Conservation (phyloP, 31 red algal genomes). For the Odonthalia washingtoniensis region DNA sequence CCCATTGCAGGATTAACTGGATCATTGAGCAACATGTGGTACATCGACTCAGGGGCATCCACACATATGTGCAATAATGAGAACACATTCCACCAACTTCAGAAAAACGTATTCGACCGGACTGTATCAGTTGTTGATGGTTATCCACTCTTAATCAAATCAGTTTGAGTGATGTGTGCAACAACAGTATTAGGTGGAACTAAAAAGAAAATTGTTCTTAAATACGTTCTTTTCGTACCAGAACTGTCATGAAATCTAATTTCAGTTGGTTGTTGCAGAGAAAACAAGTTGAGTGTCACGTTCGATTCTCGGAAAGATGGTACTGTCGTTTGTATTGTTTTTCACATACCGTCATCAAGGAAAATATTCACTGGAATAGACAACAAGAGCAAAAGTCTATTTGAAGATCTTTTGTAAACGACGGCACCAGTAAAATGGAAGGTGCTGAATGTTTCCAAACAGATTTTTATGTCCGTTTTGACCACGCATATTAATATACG, state of each 20-base stretch:
- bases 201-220: not conserved
- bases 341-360: not conserved
- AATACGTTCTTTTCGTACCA: not conserved
- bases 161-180: not conserved
- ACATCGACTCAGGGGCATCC: constrained; percentile 31
- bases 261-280: not conserved
- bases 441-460: not conserved
- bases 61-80: constrained; percentile 35
- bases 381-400: not conserved
- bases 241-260: constrained; percentile 17
- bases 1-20: not conserved
- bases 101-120: not conserved
- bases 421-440: not conserved
- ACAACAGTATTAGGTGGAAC: not conserved
- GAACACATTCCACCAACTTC: not conserved
- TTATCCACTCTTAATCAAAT: not conserved
- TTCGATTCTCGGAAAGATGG: not conserved
- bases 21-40: constrained; percentile 6
- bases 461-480: not conserved
- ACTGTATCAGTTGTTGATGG: not conserved
- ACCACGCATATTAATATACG: not conserved
- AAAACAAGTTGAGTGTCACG: not conserved
- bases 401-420: not conserved
- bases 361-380: not conserved
- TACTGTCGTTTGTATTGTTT: not conserved